Conservation (phyloP, 495 filamentous ascomycete genomes). For the Podospora pseudoanserina region DNA sequence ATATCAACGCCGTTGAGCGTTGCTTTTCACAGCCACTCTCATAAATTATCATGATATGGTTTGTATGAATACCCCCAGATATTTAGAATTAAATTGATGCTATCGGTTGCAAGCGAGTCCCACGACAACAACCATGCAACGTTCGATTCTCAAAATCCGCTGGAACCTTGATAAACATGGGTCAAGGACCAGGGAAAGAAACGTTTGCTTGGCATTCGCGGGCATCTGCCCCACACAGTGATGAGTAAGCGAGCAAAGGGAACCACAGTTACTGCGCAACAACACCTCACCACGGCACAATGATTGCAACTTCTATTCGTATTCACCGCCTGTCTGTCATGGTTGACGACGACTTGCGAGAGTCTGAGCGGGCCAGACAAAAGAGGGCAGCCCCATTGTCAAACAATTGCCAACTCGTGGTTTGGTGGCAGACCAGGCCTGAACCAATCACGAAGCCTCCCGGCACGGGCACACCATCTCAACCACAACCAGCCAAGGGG, state of each 20-base stretch:
- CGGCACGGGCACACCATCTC: constrained; percentile 1
- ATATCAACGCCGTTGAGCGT: too few species aligned
- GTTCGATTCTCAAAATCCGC: background rate
- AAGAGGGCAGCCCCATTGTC: background rate
- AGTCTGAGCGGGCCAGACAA: background rate
- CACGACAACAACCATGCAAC: background rate
- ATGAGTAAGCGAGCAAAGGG: background rate
- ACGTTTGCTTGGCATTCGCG: constrained; percentile 3
- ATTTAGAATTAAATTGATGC: background rate
- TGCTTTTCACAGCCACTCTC: too few species aligned
- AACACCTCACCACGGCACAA: background rate
- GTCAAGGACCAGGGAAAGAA: background rate
- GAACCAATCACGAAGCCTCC: constrained; percentile 3
- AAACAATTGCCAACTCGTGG: background rate
- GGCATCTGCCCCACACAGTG: background rate
- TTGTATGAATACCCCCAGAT: background rate
- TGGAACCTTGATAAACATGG: background rate
- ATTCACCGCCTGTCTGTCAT: constrained; percentile 1
- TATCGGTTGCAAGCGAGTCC: background rate
- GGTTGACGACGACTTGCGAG: background rate
- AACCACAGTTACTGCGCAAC: background rate
- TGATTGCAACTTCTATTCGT: background rate
- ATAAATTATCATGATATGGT: background rate
- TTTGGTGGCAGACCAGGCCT: background rate
- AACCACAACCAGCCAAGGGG: background rate